Conservation (phyloP, 768 basidiomycete species). For the Lactarius akahatsu region DNA sequence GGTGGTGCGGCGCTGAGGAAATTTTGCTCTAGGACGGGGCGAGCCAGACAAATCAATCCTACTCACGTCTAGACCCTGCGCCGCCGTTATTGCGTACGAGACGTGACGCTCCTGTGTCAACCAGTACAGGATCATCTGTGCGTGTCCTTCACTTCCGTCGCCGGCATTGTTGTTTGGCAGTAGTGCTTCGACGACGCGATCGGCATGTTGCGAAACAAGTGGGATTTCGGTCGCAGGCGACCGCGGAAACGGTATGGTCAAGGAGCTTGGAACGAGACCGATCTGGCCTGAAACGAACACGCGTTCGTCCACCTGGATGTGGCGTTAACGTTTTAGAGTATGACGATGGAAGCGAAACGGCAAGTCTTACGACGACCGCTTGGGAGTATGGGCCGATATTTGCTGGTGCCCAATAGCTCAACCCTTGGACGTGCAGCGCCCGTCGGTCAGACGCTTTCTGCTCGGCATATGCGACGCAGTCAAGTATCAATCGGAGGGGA, state of each 20-base stretch:
- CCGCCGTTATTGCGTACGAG: slow-evolving; percentile 42
- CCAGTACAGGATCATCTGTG: slow-evolving; percentile 74
- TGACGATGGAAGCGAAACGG: background rate
- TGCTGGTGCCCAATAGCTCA: slow-evolving; percentile 99
- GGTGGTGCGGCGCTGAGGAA: slow-evolving; percentile 30
- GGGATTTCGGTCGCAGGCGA: slow-evolving; percentile 66
- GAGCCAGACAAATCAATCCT: background rate
- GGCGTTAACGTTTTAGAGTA: slow-evolving; percentile 4
- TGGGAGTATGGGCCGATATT: slow-evolving; percentile 99
- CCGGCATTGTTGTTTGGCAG: slow-evolving; percentile 50
- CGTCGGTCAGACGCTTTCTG: slow-evolving; percentile 48
- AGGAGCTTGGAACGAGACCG: slow-evolving; percentile 73
- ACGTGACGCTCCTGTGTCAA: slow-evolving; percentile 46
- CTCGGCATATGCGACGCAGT: slow-evolving; percentile 72
- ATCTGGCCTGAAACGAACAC: slow-evolving; percentile 97
- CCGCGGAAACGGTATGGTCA: slow-evolving; percentile 61
- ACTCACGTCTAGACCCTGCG: slow-evolving; percentile 30
- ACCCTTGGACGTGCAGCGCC: slow-evolving; percentile 88
- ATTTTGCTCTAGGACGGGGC: background rate
- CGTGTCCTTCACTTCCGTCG: slow-evolving; percentile 60
- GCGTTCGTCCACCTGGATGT: slow-evolving; percentile 60
- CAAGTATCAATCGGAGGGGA: slow-evolving; percentile 60
- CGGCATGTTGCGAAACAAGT: slow-evolving; percentile 76
- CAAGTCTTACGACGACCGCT: slow-evolving; percentile 66
- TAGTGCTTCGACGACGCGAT: slow-evolving; percentile 63